Conservation (phyloP, 2,329 filamentous ascomycete genomes). For the Apiospora hydei region DNA sequence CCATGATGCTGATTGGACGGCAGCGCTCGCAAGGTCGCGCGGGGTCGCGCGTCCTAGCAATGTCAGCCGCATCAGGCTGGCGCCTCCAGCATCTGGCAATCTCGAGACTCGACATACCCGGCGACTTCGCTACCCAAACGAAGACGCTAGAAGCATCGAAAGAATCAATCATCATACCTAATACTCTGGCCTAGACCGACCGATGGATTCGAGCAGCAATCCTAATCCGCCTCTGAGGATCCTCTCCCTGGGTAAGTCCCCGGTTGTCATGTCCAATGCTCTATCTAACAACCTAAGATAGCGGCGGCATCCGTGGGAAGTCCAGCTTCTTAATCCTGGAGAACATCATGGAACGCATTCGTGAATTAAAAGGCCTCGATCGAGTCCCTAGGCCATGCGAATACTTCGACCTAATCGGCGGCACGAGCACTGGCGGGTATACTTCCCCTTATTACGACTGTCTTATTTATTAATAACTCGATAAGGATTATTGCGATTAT, state of each 20-base stretch:
- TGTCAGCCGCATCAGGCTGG: neutral
- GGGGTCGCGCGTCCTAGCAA: neutral
- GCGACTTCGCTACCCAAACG: neutral
- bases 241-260: slow-evolving; percentile 16
- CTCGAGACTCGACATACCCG: neutral
- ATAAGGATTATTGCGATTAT: too few relatives aligned
- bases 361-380: too few relatives aligned
- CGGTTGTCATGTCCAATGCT: neutral
- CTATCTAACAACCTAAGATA: slow-evolving; percentile 27
- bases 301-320: slow-evolving; percentile 35
- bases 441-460: too few relatives aligned
- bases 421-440: too few relatives aligned
- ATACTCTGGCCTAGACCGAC: neutral
- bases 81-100: neutral
- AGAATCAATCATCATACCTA: neutral
- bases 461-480: too few relatives aligned
- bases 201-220: neutral
- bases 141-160: neutral
- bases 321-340: slow-evolving; percentile 36
- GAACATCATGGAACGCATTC: too few relatives aligned
- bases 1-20: neutral
- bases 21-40: neutral
- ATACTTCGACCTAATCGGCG: too few relatives aligned
- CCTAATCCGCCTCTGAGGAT: slow-evolving; percentile 14
- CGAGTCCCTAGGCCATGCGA: too few relatives aligned